phyloP scores from a whole-genome alignment of 1,284 basidiomycete genomes.

The Sanguinoderma infundibulare region DNA sequence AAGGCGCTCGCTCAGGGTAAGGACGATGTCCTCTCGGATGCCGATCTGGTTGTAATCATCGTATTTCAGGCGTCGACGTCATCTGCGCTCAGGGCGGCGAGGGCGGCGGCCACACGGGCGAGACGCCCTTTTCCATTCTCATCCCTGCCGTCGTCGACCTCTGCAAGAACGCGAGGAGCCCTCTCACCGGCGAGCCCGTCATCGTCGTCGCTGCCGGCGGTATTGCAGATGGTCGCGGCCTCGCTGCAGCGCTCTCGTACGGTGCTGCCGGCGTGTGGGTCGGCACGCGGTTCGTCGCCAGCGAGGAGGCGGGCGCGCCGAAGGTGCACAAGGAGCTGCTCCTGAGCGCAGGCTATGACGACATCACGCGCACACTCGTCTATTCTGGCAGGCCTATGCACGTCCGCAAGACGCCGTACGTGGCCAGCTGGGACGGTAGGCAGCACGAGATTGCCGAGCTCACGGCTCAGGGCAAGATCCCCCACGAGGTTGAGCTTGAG shows the following conservation, averaged over 20 bases:
- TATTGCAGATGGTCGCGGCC: constrained; percentile 81
- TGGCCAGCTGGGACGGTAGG: constrained; percentile 66
- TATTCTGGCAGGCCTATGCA: constrained; percentile 87
- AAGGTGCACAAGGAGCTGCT: constrained; percentile 80
- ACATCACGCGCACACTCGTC: constrained; percentile 73
- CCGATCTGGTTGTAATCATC: neutral
- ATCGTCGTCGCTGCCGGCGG: constrained; percentile 85
- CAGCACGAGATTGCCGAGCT: constrained; percentile 63
- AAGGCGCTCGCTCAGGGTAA: constrained; percentile 78
- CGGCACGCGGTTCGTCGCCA: constrained; percentile 90
- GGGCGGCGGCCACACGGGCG: constrained; percentile 81
- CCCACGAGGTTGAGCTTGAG: constrained; percentile 75
- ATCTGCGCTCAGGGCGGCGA: constrained; percentile 86
- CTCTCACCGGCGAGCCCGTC: constrained; percentile 79
- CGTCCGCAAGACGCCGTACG: constrained; percentile 79
- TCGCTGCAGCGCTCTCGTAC: constrained; percentile 79
- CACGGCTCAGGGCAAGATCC: constrained; percentile 71
- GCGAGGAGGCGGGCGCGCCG: constrained; percentile 81
- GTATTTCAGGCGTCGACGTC: constrained; percentile 72
- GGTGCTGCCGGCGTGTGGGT: constrained; percentile 90
- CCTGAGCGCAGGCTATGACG: constrained; percentile 70
- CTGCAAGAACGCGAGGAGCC: constrained; percentile 64
- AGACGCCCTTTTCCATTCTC: constrained; percentile 77
- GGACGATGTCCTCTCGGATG: neutral
- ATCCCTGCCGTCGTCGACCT: constrained; percentile 82